Evolutionary conservation across 73 alveolate species (phyloP), one percentile per base, ranked within the genome.

Genomic region (Paramecium tetraurelia): DNA sequence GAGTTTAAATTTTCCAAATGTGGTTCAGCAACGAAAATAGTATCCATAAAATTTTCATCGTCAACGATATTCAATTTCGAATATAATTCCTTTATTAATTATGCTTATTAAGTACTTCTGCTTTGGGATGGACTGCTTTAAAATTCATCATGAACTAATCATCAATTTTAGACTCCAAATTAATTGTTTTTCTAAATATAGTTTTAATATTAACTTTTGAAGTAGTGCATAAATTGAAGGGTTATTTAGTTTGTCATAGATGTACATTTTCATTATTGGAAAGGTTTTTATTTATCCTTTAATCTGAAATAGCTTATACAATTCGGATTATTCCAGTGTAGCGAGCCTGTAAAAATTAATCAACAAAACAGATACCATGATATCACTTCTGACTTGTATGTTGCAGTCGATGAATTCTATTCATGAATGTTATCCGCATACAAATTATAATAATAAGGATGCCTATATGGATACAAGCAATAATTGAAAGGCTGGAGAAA

Each of bases 201-300:
- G 10, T 12, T 63, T 63, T 27, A 14, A 63, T 63, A 63, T 63
- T 63, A 63, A 63, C 84, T 63, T 22, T 63, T 63, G n/a, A 63
- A 27, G 84, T 63, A 63, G 14, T 31, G 84, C 84, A 63, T 63
- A 63, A 63, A 27, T 63, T 63, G 84, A 63, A 33, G 84, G 84
- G 46, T 31, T 33, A 31, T 63, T 27, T 33, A 63, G 46, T 33
- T 63, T 63, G 27, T 63, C 84, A 33, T 63, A 63, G 12, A 63
- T 33, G 24, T 22, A 63, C 84, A 63, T 63, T 63, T 63, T 63
- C 84, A 63, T 31, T 12, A 63, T 63, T 63, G 84, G 84, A 63
- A 63, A 63, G 41, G 84, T 63, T 63, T 63, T 63, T 63, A 63
- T 63, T 63, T 63, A 33, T 31, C 84, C 84, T 63, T 63, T 63